Evolutionary conservation across 2,329 filamentous ascomycete genomes (phyloP).

Genomic region (Bipolaris cookei): DNA sequence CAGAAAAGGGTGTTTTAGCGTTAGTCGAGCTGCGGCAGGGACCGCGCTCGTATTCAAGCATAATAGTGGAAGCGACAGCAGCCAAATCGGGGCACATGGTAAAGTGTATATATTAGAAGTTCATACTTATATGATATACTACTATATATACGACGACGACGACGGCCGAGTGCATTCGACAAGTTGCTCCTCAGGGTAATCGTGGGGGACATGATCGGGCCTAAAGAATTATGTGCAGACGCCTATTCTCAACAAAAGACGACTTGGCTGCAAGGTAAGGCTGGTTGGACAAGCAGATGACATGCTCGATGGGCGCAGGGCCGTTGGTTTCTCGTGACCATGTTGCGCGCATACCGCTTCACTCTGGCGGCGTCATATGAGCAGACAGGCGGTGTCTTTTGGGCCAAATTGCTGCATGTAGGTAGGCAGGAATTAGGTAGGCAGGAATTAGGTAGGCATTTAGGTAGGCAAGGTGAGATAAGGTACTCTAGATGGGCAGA

Average conservation of each 20-base stretch:
- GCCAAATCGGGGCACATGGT: neutral
- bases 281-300: slow-evolving; percentile 2
- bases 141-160: too few species aligned
- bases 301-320: slow-evolving; percentile 1
- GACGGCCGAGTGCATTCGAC: too few species aligned
- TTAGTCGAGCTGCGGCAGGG: slow-evolving; percentile 10
- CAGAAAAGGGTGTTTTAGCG: neutral
- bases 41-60: slow-evolving; percentile 2
- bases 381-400: neutral
- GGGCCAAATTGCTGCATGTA: neutral
- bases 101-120: too few species aligned
- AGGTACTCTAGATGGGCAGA: neutral
- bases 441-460: too few species aligned
- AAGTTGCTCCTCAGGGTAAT: too few species aligned
- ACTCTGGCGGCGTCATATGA: slow-evolving; percentile 1
- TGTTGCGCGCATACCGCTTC: neutral
- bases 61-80: slow-evolving; percentile 1
- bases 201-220: too few species aligned
- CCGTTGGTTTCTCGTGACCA: slow-evolving; percentile 7
- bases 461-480: neutral
- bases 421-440: too few species aligned
- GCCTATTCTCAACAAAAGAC: slow-evolving; percentile 1
- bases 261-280: neutral
- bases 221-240: neutral
- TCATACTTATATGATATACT: too few species aligned